Conservation (phyloP, 495 filamentous ascomycete species). For the Chaetomium cochliodes region DNA sequence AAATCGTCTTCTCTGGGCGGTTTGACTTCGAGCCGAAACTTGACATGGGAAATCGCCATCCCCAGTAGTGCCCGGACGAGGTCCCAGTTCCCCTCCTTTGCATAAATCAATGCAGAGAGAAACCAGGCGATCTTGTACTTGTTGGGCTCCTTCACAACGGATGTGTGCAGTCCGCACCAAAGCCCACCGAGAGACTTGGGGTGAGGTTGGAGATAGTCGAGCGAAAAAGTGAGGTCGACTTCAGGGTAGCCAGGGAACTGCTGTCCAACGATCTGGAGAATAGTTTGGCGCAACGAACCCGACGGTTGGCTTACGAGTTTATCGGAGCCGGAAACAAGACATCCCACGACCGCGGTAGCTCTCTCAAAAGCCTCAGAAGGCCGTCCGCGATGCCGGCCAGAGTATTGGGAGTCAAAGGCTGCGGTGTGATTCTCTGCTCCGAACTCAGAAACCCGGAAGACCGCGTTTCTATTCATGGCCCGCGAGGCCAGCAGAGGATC, state of each 20-base stretch:
- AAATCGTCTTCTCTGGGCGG: conserved; percentile 10
- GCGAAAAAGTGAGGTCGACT: conserved; percentile 13
- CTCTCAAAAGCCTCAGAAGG: not conserved
- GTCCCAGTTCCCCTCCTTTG: conserved; percentile 10
- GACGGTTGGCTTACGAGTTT: conserved; percentile 2
- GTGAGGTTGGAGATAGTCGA: not conserved
- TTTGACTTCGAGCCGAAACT: not conserved
- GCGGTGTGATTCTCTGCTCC: conserved; percentile 52
- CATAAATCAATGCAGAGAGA: conserved; percentile 22
- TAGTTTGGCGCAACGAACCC: not conserved
- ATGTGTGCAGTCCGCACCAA: conserved; percentile 25
- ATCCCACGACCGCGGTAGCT: not conserved
- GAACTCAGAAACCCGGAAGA: conserved; percentile 50
- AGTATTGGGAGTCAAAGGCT: conserved; percentile 39
- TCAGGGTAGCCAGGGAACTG: conserved; percentile 10
- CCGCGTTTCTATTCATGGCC: conserved; percentile 48
- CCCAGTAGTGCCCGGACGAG: conserved; percentile 26
- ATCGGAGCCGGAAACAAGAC: not conserved
- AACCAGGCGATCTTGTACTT: conserved; percentile 24
- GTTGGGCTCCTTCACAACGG: conserved; percentile 12
- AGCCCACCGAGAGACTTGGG: not conserved
- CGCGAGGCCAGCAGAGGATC: conserved; percentile 36
- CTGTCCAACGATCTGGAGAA: conserved; percentile 5
- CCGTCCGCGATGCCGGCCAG: not conserved
- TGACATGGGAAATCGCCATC: conserved; percentile 1